Evolutionary conservation across 169 alveolate species (phyloP), one percentile per base, ranked within the genome.

Genomic region (Plasmodium gallinaceum): DNA sequence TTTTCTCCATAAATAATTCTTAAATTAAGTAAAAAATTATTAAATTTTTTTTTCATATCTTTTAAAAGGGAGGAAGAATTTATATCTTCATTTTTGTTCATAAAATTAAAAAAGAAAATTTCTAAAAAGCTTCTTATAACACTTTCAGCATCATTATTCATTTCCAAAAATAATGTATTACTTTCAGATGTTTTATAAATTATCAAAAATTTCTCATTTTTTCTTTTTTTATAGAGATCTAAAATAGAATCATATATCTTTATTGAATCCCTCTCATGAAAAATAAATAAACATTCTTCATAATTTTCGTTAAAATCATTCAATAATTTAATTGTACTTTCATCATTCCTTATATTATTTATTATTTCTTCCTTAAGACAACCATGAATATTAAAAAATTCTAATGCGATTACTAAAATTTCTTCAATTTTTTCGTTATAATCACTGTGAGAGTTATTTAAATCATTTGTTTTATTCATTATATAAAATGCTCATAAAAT

Each of bases 111-210:
- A 68, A 80, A 80, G 52, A 80, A 80, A 32, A 68, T 66, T 54
- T 80, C 90, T 61, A 80, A 68, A 80, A 80, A 80, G 39, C 51
- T 66, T 46, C 90, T 48, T 26, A 71, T 68, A 22, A 80, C 72
- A 80, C 66, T 80, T 52, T 80, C 90, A 14, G 90, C 90, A 80
- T 80, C 90, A 80, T 51, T 80, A 42, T 80, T 80, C 90, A 80
- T 80, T 68, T 80, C 90, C 26, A 80, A 46, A 45, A 32, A 80
- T 18, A 80, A 72, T 4, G 58, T 52, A 7, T 68, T 80, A 14
- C 61, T 32, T 62, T 80, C 65, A 20, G 58, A 46, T n/a, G 80
- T 80, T 45, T 68, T 80, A 71, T 80, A 80, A 39, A 80, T 52
- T 57, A 80, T 80, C 37, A 80, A 68, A 80, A 66, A 80, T 52